Evolutionary conservation across 164 flowering plant species (phyloP).

Genomic region (Magnolia officinalis): DNA sequence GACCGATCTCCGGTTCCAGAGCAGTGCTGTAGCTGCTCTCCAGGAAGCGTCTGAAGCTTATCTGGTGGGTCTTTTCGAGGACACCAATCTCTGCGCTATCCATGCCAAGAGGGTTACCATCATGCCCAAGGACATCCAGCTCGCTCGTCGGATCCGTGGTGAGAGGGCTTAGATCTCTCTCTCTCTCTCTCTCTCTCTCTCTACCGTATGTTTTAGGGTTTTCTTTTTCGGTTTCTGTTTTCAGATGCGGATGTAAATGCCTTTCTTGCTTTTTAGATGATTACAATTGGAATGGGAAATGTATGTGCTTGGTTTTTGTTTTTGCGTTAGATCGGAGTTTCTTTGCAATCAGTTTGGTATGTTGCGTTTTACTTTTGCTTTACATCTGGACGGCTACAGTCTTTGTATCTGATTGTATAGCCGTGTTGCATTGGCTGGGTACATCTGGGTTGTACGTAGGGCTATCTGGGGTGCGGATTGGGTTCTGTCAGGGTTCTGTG

Average conservation of each 20-base stretch:
- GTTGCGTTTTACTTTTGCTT: too few relatives aligned
- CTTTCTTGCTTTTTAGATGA: neutral
- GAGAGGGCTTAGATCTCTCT: neutral
- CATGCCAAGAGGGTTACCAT: conserved; percentile 14
- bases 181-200: neutral
- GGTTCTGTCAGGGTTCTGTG: too few relatives aligned
- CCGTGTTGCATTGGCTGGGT: too few relatives aligned
- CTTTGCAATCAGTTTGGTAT: neutral
- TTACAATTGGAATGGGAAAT: neutral
- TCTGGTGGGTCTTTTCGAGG: conserved; percentile 12
- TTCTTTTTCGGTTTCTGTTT: neutral
- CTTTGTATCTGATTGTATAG: too few relatives aligned
- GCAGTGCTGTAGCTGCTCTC: conserved; percentile 12
- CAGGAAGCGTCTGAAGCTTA: conserved; percentile 14
- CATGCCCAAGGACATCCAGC: conserved; percentile 18
- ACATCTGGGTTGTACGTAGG: too few relatives aligned
- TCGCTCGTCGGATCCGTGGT: conserved; percentile 14
- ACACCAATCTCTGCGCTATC: conserved; percentile 17
- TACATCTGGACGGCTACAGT: too few relatives aligned
- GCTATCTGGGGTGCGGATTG: too few relatives aligned
- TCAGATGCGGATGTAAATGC: neutral
- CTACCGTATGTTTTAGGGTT: neutral
- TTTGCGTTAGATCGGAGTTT: neutral
- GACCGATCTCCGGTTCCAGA: conserved; percentile 17
- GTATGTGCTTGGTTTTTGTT: neutral